Evolutionary conservation across 192 early-diverging fungal species (phyloP), one percentile per base, ranked within the genome.

Genomic region (Podila verticillata): DNA sequence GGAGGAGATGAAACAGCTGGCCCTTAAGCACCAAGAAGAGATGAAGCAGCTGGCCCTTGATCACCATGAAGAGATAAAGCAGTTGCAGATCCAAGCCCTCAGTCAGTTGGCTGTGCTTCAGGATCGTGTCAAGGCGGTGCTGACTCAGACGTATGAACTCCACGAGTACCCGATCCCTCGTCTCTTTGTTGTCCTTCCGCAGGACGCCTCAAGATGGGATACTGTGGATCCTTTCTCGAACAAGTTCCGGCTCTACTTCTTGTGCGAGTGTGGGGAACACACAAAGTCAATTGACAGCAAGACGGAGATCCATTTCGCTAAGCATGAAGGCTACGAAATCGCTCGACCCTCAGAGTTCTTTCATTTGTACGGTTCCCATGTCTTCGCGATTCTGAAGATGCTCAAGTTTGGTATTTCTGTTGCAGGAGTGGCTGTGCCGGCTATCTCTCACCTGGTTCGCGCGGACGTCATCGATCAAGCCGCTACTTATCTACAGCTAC

Each of bases 291-390:
- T 19, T 9, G n/a, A 6, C 28, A 72, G 49, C 56, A 63, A 24
- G 8, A 44, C n/a, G 39, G 35, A 39, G 34, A 44, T 57, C 47
- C 67, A 77, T 65, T 19, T 77, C 19, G 67, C 67, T 3, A 65
- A 69, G 31, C 74, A 77, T 29, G 67, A 64, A 13, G 74, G 74
- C 6, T 77, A 72, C n/a, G 62, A 64, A 7, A 69, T 70, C n/a
- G 54, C 30, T 4, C 49, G 48, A 17, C 74, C 61, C 10, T 54
- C 39, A 31, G 67, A 77, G 26, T 70, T 77, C 57, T 70, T 77
- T 61, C 30, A 32, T 8, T 47, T 65, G 35, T 77, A 70, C 26
- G 74, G 74, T 0, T 22, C 20, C 2, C 60, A 70, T 15, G 47
- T 65, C 26, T 24, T 70, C 17, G 70, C 56, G 7, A 22, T 70